Conservation (phyloP, 176 grass and related monocot species). For the Avena sativa region DNA sequence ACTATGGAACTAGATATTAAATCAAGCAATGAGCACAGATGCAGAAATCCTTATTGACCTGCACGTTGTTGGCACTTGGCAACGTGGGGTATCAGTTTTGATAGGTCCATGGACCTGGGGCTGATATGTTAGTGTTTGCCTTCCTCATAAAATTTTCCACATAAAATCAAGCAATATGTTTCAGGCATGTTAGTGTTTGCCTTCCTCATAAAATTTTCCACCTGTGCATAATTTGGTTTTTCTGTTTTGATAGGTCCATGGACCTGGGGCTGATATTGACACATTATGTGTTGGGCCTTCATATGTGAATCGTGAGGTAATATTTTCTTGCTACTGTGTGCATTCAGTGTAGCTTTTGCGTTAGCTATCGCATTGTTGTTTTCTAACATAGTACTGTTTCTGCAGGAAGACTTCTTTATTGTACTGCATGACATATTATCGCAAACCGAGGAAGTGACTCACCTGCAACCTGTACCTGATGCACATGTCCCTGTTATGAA, state of each 20-base stretch:
- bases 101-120: too few relatives aligned
- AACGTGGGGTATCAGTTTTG: not conserved
- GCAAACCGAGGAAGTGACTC: conserved; percentile 77
- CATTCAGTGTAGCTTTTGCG: not conserved
- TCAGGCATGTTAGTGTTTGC: not conserved
- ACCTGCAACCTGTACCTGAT: conserved; percentile 92
- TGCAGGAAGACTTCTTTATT: conserved; percentile 98
- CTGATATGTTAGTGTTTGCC: too few relatives aligned
- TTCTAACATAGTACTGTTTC: conserved; percentile 39
- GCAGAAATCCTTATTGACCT: not conserved
- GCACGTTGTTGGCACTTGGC: not conserved
- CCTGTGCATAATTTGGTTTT: conserved; percentile 27
- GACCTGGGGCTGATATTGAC: conserved; percentile 94
- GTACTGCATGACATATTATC: conserved; percentile 79
- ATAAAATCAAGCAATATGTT: not conserved
- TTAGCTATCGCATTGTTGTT: not conserved
- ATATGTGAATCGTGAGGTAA: conserved; percentile 95
- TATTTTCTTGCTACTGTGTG: conserved; percentile 26
- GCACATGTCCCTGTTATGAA: conserved; percentile 99
- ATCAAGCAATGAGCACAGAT: not conserved
- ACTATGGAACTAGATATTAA: not conserved
- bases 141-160: too few relatives aligned
- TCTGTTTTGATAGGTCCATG: conserved; percentile 73
- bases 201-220: not conserved
- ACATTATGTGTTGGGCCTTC: conserved; percentile 96